Evolutionary conservation across 2,329 filamentous ascomycete genomes (phyloP), one percentile per base, ranked within the genome.

Genomic region (Penicillium sp.): DNA sequence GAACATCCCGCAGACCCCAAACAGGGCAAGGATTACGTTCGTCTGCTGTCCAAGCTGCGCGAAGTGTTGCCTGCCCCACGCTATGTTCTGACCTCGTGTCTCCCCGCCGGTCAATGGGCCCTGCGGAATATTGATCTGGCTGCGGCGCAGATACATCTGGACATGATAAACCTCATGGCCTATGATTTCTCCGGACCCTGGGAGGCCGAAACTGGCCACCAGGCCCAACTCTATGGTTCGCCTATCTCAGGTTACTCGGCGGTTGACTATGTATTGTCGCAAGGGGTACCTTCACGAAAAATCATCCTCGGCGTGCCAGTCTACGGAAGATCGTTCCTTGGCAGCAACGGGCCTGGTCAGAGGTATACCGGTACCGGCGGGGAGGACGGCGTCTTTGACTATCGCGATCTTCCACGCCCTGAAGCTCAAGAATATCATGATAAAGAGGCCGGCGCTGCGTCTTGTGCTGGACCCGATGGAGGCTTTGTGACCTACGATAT

Each of bases 401-500:
- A 93, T 75, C 84, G 82, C 66, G 82, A 90, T 58, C 82, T 95
- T 8, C 91, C 91, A 2, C 76, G 82, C 10, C 81, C 82, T 0
- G 83, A 80, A 1, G 83, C 89, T 26, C 84, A 86, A 69, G 91
- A 94, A 73, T 80, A 84, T 49, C 82, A 91, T 19, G 91, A 95
- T 76, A 86, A 85, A 68, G 80, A 86, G 19, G 79, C 86, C 30
- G 88, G 88, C 13, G 90, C 91, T 19, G 91, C 91, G 6, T 90
- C 86, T 69, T 94, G 90, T 53, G 59, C 66, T 35, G 90, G 90
- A 6, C 88, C 85, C 1, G 90, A 92, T 69, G 89, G 89, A 3
- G 91, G 90, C 0, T 93, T 93, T 67, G 86, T 94, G 45, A 89
- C 86, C 1, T 95, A 94, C 74, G 91, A 95, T 75, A 93, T 90